phyloP scores from a whole-genome alignment of 1,284 basidiomycete genomes.

The Cryptococcus jaspeensis region DNA sequence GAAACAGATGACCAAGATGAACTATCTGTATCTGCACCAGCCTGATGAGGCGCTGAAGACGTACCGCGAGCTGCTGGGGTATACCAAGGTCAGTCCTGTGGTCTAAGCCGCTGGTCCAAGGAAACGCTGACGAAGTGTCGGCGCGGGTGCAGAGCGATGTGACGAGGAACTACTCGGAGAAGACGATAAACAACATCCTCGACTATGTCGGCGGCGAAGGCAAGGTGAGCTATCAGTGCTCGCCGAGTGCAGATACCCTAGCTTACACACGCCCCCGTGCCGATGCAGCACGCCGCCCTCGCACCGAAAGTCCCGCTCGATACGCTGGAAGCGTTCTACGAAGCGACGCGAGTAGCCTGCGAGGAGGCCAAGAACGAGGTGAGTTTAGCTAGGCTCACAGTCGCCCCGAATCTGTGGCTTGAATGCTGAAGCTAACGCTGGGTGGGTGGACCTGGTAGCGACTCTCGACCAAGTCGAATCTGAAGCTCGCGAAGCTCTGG shows the following conservation, averaged over 20 bases:
- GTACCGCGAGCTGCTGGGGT: constrained; percentile 80
- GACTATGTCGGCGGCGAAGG: constrained; percentile 89
- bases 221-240: constrained; percentile 66
- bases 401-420: background rate
- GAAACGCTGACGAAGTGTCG: background rate
- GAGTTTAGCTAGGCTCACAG: constrained; percentile 22
- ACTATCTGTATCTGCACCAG: constrained; percentile 74
- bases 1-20: constrained; percentile 95
- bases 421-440: background rate
- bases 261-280: too few relatives aligned
- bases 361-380: constrained; percentile 96
- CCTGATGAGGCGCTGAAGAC: constrained; percentile 82
- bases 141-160: constrained; percentile 33
- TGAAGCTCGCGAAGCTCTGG: constrained; percentile 98
- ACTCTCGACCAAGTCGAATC: constrained; percentile 89
- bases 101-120: background rate
- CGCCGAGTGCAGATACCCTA: too few relatives aligned
- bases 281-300: constrained; percentile 39
- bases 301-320: constrained; percentile 70
- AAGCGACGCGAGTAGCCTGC: constrained; percentile 83
- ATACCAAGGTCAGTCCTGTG: constrained; percentile 65
- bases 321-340: constrained; percentile 91
- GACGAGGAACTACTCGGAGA: constrained; percentile 70
- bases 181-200: constrained; percentile 96
- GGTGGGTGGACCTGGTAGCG: constrained; percentile 57